A percentile compares a stretch with the other conserved stretches of the same genome.
Evolutionary conservation across 768 basidiomycete genomes (phyloP).

Genomic region (Tylopilus plumbeoviolaceoides): DNA sequence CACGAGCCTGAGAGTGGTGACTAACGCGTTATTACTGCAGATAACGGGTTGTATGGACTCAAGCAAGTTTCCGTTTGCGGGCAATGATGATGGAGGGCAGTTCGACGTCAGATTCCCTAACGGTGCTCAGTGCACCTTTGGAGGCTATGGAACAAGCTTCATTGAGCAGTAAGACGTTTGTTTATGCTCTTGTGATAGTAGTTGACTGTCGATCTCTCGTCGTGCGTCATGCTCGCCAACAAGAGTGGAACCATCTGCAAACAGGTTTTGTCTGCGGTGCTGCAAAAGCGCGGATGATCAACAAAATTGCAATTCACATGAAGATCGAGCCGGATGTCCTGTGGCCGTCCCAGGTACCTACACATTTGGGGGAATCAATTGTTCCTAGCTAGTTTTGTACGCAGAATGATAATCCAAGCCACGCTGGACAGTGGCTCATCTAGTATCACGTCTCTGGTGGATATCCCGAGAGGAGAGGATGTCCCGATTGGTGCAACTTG

Average conservation of each 20-base stretch:
- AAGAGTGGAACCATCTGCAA: slow-evolving; percentile 44
- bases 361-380: slow-evolving; percentile 38
- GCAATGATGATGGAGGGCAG: slow-evolving; percentile 44
- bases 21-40: slow-evolving; percentile 14
- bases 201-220: background rate
- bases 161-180: slow-evolving; percentile 40
- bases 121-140: slow-evolving; percentile 50
- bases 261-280: slow-evolving; percentile 48
- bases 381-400: slow-evolving; percentile 28
- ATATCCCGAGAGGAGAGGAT: too few relatives aligned
- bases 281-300: slow-evolving; percentile 41
- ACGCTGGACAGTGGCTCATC: slow-evolving; percentile 15
- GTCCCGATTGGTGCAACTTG: too few relatives aligned
- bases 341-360: slow-evolving; percentile 44
- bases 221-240: background rate
- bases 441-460: too few relatives aligned
- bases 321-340: slow-evolving; percentile 41
- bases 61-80: slow-evolving; percentile 29
- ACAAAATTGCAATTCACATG: slow-evolving; percentile 48
- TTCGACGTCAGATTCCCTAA: slow-evolving; percentile 49
- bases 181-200: background rate
- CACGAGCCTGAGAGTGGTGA: too few relatives aligned
- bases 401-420: background rate
- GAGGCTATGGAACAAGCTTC: slow-evolving; percentile 49
- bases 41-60: slow-evolving; percentile 38